Evolutionary conservation across 768 basidiomycete genomes (phyloP).

Genomic region (Ramaria rubella): DNA sequence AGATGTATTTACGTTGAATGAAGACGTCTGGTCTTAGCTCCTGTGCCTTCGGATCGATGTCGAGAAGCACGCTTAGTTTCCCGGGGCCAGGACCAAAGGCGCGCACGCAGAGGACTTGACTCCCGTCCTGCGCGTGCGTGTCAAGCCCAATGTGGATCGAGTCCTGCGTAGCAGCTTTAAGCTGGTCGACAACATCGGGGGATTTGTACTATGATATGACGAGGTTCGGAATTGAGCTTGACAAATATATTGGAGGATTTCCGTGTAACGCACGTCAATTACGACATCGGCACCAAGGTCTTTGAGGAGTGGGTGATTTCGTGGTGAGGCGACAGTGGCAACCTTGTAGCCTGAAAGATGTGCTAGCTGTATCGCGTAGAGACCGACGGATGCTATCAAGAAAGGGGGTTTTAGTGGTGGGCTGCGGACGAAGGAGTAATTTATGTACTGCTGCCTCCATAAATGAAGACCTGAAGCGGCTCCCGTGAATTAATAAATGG

Average conservation of each 20-base stretch:
- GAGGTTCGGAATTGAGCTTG: neutral
- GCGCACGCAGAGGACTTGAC: neutral
- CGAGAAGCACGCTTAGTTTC: neutral
- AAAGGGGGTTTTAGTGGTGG: neutral
- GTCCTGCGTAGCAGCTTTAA: neutral
- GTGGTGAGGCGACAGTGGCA: slow-evolving; percentile 37
- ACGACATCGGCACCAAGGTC: slow-evolving; percentile 38
- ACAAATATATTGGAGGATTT: neutral
- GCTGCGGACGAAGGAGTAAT: no score
- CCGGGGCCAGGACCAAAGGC: neutral
- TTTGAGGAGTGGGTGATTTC: slow-evolving; percentile 32
- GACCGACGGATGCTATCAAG: slow-evolving; percentile 21
- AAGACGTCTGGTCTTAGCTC: neutral
- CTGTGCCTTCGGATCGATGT: neutral
- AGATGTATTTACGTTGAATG: neutral
- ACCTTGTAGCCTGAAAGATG: slow-evolving; percentile 38
- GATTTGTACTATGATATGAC: slow-evolving; percentile 5
- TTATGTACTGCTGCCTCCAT: neutral
- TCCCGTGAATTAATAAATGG: neutral
- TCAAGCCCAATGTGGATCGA: neutral
- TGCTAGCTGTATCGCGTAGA: slow-evolving; percentile 35
- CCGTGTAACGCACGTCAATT: slow-evolving; percentile 30
- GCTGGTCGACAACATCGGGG: neutral
- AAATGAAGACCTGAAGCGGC: slow-evolving; percentile 3
- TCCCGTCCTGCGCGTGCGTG: neutral